These are phyloP conservation scores for Agrocybe praecox DNA, from an alignment of 768 basidiomycete genomes.

Conservation along the genomic window DNA sequence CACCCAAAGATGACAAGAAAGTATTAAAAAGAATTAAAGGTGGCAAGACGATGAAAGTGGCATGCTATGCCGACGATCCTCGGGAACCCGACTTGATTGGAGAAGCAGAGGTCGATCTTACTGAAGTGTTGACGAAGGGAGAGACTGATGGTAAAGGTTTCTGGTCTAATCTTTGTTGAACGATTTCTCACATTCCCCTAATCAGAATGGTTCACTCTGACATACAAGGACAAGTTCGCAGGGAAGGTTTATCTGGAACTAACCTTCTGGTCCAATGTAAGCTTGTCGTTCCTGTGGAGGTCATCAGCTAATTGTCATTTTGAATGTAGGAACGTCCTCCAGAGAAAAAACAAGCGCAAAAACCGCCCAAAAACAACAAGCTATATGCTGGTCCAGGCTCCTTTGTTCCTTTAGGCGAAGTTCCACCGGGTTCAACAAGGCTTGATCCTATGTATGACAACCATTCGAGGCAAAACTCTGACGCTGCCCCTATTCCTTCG, in stretches of 20 bases:
- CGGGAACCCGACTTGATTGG: constrained; percentile 97
- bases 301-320: constrained; percentile 4
- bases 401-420: constrained; percentile 59
- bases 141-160: constrained; percentile 87
- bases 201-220: constrained; percentile 92
- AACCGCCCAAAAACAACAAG: constrained; percentile 50
- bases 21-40: constrained; percentile 64
- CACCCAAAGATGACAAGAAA: constrained; percentile 60
- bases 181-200: constrained; percentile 1
- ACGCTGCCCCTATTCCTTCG: constrained; percentile 62
- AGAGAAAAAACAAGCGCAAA: constrained; percentile 61
- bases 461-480: constrained; percentile 43
- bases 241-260: constrained; percentile 96
- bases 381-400: constrained; percentile 82
- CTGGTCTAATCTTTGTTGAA: not conserved
- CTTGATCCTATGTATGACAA: constrained; percentile 30
- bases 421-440: constrained; percentile 26
- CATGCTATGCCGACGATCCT: constrained; percentile 94
- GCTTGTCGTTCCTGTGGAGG: constrained; percentile 27
- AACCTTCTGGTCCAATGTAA: constrained; percentile 94
- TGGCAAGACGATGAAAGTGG: constrained; percentile 73
- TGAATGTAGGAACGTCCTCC: constrained; percentile 70
- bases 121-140: constrained; percentile 89
- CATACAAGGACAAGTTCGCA: constrained; percentile 89
- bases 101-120: constrained; percentile 85